Evolutionary conservation across 257 asterid species (phyloP).

Genomic region (Capsicum chinense): DNA sequence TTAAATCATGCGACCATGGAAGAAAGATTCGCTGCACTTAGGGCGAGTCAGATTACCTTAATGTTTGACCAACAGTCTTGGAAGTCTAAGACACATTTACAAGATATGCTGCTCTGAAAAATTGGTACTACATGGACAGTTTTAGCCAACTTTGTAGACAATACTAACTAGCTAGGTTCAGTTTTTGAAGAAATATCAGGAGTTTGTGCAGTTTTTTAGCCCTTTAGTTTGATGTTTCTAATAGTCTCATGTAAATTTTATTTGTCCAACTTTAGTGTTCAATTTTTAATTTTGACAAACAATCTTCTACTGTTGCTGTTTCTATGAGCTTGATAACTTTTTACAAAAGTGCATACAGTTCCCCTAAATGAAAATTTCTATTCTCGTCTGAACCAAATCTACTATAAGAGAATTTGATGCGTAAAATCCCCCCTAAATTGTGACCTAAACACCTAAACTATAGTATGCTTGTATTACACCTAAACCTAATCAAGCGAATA

Average conservation of each 20-base stretch:
- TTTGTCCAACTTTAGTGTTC: neutral
- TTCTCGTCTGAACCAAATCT: neutral
- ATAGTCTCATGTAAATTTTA: neutral
- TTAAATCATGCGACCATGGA: neutral
- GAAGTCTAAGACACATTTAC: neutral
- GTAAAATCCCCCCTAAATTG: neutral
- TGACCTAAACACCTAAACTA: neutral
- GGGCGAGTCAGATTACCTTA: too few species aligned
- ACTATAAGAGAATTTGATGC: neutral
- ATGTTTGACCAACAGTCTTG: constrained; percentile 3
- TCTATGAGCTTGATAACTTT: neutral
- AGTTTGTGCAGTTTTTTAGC: neutral
- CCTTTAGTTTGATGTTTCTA: neutral
- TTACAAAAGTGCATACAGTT: neutral
- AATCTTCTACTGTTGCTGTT: neutral
- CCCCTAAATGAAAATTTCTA: neutral
- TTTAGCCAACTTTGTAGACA: neutral
- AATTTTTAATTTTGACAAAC: too few species aligned
- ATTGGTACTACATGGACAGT: neutral
- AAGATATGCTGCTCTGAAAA: neutral
- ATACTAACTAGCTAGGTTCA: neutral
- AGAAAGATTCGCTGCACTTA: neutral
- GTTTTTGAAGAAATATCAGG: neutral
- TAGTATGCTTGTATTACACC: too few species aligned
- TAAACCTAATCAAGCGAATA: neutral